Evolutionary conservation across 345 rosid species (phyloP).

Genomic region (Eutrema heterophyllum): DNA sequence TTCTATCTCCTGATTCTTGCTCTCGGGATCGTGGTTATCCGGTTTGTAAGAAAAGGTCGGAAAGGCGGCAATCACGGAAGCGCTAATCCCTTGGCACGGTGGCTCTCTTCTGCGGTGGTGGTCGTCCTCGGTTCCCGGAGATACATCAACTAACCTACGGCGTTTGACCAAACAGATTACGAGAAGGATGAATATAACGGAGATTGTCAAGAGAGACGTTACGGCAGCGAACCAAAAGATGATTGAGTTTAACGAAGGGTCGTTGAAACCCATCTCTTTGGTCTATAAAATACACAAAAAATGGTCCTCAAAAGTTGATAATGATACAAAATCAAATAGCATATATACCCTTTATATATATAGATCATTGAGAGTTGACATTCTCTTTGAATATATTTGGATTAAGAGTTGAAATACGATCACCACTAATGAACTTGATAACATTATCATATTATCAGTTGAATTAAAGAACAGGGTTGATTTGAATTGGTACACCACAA

Average conservation of each 20-base stretch:
- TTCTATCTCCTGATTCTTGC: conserved; percentile 22
- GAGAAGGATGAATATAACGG: conserved; percentile 6
- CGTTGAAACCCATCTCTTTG: conserved; percentile 14
- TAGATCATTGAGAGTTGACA: conserved; percentile 26
- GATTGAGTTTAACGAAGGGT: conserved; percentile 20
- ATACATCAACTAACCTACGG: conserved; percentile 13
- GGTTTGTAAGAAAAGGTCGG: conserved; percentile 25
- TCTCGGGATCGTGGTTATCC: conserved; percentile 13
- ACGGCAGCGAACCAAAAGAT: conserved; percentile 29
- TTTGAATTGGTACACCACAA: conserved; percentile 26
- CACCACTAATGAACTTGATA: conserved; percentile 18
- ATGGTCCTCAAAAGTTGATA: neutral
- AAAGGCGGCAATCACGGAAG: conserved; percentile 30
- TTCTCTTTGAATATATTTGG: conserved; percentile 27
- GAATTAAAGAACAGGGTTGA: conserved; percentile 7
- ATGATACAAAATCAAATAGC: neutral
- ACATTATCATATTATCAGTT: conserved; percentile 11
- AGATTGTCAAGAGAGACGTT: conserved; percentile 18
- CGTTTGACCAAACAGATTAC: conserved; percentile 20
- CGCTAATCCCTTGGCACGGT: conserved; percentile 23
- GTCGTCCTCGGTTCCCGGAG: neutral
- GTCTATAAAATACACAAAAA: neutral
- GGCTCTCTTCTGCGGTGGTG: neutral
- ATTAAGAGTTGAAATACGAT: conserved; percentile 20
- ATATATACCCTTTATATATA: neutral